Conservation (phyloP, 2,329 filamentous ascomycete species). For the Macrophomina pseudophaseolina region DNA sequence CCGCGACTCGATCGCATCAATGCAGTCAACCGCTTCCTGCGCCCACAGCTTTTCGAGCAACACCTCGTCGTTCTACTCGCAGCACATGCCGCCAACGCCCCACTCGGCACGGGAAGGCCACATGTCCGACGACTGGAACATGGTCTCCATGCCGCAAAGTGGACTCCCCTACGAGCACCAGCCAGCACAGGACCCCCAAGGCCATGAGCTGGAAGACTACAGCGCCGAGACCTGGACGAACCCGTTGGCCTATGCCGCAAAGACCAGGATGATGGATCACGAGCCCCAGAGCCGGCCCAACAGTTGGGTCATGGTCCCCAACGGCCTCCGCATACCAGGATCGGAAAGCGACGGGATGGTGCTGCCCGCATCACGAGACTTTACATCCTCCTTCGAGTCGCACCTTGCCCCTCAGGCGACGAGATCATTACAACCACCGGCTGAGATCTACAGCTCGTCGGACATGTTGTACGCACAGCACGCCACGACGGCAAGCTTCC, state of each 20-base stretch:
- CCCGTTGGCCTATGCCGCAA: background rate
- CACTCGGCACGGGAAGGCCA: constrained; percentile 32
- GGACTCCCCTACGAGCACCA: constrained; percentile 34
- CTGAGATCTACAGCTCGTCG: constrained; percentile 16
- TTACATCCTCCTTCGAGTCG: constrained; percentile 14
- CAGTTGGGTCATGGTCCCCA: constrained; percentile 16
- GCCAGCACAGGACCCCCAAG: constrained; percentile 5
- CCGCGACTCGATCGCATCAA: constrained; percentile 38
- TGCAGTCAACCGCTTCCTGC: constrained; percentile 34
- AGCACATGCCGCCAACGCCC: constrained; percentile 36
- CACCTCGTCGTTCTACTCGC: constrained; percentile 22
- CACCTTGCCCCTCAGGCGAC: background rate
- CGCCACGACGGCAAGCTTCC: constrained; percentile 1
- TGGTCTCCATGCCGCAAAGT: background rate
- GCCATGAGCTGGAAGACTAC: constrained; percentile 23
- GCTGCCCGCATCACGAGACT: background rate
- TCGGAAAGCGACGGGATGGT: constrained; percentile 17
- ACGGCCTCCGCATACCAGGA: constrained; percentile 1
- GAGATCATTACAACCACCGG: constrained; percentile 20
- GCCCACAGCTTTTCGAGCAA: constrained; percentile 30
- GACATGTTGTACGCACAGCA: constrained; percentile 13
- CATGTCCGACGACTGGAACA: constrained; percentile 30
- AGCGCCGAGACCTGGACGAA: background rate
- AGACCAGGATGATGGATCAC: background rate
- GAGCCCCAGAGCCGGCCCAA: constrained; percentile 2